Evolutionary conservation across 192 early-diverging fungal species (phyloP).

Genomic region (Backusella parvicylindrica): DNA sequence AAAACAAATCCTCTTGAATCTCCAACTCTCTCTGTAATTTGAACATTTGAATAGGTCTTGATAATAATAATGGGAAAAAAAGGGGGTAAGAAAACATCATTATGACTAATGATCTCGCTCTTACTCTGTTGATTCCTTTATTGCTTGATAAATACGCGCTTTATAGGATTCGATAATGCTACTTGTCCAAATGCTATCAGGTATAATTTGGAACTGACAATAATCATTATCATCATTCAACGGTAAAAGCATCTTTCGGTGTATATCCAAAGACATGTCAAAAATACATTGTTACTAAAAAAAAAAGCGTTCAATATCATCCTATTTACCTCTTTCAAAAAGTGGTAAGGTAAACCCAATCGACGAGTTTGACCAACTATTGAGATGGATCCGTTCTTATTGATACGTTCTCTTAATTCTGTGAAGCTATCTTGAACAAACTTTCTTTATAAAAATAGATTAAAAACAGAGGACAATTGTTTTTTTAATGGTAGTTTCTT

Average conservation of each 20-base stretch:
- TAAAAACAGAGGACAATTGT: neutral
- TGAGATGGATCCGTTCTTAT: neutral
- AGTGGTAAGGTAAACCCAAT: neutral
- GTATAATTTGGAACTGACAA: neutral
- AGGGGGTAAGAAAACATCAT: neutral
- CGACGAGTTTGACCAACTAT: neutral
- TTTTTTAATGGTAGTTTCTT: neutral
- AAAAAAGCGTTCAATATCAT: neutral
- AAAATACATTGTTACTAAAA: no score
- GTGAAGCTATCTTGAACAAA: neutral
- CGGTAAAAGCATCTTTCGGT: neutral
- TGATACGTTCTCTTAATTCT: neutral
- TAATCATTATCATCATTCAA: neutral
- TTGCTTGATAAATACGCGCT: neutral
- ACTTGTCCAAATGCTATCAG: neutral
- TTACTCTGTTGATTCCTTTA: neutral
- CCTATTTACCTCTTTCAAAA: neutral
- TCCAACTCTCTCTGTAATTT: neutral
- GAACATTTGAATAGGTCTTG: neutral
- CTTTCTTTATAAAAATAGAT: neutral
- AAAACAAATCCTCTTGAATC: neutral
- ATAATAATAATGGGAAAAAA: no score
- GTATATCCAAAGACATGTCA: no score
- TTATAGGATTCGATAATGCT: neutral
- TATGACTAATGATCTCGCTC: neutral